Percentiles rank a stretch among this genome's conserved stretches.
Conservation (phyloP, 352 stramenopile species). For the Phytopythium aichiense region DNA sequence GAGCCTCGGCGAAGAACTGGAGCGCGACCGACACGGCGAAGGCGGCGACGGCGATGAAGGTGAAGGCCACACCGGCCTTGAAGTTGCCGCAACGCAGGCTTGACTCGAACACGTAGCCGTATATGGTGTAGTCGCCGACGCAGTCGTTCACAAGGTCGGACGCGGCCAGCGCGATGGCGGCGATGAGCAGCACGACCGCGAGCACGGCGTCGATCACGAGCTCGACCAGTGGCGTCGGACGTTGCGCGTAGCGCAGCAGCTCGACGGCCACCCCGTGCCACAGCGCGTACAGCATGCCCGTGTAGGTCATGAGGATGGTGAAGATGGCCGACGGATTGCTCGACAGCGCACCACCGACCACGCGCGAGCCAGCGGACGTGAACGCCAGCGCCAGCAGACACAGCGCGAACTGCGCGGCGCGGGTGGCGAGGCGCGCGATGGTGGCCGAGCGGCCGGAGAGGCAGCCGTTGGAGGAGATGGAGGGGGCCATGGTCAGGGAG, state of each 20-base stretch:
- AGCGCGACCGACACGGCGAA: constrained; percentile 30
- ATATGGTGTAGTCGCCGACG: constrained; percentile 9
- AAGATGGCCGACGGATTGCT: constrained; percentile 30
- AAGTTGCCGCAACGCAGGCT: constrained; percentile 30
- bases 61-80: constrained; percentile 28
- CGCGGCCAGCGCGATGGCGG: constrained; percentile 29
- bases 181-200: constrained; percentile 31
- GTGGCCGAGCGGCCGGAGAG: not conserved
- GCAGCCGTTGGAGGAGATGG: not conserved
- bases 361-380: constrained; percentile 23
- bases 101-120: constrained; percentile 1
- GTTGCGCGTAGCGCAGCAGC: constrained; percentile 15
- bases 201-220: constrained; percentile 22
- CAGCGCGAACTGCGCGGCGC: constrained; percentile 23
- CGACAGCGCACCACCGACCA: constrained; percentile 1
- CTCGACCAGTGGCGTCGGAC: constrained; percentile 6
- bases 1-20: constrained; percentile 23
- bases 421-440: constrained; percentile 7
- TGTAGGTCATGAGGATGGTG: constrained; percentile 36
- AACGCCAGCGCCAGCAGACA: constrained; percentile 30
- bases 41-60: constrained; percentile 34
- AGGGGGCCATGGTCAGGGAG: not conserved
- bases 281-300: constrained; percentile 36
- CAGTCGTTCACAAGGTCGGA: constrained; percentile 37
- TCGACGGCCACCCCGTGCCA: constrained; percentile 28